Evolutionary conservation across 2,329 filamentous ascomycete genomes (phyloP).

Genomic region (Leptographium galeiforme): DNA sequence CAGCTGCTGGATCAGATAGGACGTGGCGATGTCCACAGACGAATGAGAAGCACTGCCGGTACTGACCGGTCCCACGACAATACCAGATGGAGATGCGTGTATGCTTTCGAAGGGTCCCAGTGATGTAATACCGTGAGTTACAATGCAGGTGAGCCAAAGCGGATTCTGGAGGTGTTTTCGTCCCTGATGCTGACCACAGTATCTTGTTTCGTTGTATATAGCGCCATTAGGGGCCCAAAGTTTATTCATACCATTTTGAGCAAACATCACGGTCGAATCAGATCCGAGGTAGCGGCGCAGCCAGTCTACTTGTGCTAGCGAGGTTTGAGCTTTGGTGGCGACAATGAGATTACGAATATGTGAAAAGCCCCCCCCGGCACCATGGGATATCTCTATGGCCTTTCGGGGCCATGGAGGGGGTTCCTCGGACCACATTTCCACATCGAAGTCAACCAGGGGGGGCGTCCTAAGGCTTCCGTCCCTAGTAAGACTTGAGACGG

Average conservation of each 20-base stretch:
- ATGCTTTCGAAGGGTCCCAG: slow-evolving; percentile 35
- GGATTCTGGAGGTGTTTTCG: slow-evolving; percentile 30
- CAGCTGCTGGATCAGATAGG: slow-evolving; percentile 29
- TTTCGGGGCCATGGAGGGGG: slow-evolving; percentile 20
- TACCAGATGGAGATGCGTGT: slow-evolving; percentile 36
- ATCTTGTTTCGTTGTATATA: slow-evolving; percentile 28
- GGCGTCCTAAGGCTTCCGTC: slow-evolving; percentile 14
- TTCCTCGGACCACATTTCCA: slow-evolving; percentile 42
- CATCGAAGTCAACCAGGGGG: slow-evolving; percentile 25
- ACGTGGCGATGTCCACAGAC: slow-evolving; percentile 3
- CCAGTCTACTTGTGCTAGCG: slow-evolving; percentile 44
- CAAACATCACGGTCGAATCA: slow-evolving; percentile 62
- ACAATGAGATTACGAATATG: slow-evolving; percentile 62
- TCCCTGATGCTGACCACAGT: slow-evolving; percentile 9
- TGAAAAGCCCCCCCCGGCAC: neutral
- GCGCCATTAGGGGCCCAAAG: slow-evolving; percentile 40
- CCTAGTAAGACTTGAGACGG: slow-evolving; percentile 1
- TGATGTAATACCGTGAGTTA: slow-evolving; percentile 42
- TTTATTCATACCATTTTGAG: slow-evolving; percentile 78
- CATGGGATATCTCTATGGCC: slow-evolving; percentile 25
- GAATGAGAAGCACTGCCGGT: neutral
- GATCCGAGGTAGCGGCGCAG: slow-evolving; percentile 49
- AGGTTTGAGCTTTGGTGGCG: slow-evolving; percentile 59
- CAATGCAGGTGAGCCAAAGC: slow-evolving; percentile 57
- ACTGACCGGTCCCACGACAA: slow-evolving; percentile 32